Evolutionary conservation across 1,139 yeast genomes (phyloP).

Genomic region (Groenewaldozyma auringiensis): DNA sequence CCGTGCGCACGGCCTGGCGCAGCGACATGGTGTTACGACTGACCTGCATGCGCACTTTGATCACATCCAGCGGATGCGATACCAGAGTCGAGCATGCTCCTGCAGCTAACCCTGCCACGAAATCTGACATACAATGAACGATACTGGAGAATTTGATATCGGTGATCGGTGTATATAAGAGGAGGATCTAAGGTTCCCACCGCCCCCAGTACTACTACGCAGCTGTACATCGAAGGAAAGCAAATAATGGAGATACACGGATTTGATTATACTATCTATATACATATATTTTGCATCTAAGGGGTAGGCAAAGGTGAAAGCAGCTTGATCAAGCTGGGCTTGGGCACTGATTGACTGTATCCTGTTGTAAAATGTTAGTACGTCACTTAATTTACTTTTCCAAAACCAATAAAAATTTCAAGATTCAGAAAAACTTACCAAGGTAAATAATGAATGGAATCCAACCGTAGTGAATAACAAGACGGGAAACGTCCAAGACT

Average conservation of each 20-base stretch:
- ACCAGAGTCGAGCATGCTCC: constrained; percentile 72
- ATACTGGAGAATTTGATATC: no score
- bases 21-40: neutral
- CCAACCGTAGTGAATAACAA: constrained; percentile 92
- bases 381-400: no score
- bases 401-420: no score
- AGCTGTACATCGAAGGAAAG: no score
- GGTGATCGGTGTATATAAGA: no score
- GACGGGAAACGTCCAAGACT: constrained; percentile 74
- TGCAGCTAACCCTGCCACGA: constrained; percentile 71
- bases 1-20: constrained; percentile 6
- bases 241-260: no score
- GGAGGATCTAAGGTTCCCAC: neutral
- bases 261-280: no score
- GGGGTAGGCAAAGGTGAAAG: constrained; percentile 72
- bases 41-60: constrained; percentile 71
- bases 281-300: no score
- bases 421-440: constrained; percentile 35
- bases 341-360: constrained; percentile 78
- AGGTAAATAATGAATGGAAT: constrained; percentile 88
- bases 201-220: neutral
- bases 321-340: constrained; percentile 72
- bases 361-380: no score
- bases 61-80: constrained; percentile 82
- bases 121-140: constrained; percentile 33